phyloP scores from a whole-genome alignment of 2,329 filamentous ascomycete species.

The Rutstroemia sp. region DNA sequence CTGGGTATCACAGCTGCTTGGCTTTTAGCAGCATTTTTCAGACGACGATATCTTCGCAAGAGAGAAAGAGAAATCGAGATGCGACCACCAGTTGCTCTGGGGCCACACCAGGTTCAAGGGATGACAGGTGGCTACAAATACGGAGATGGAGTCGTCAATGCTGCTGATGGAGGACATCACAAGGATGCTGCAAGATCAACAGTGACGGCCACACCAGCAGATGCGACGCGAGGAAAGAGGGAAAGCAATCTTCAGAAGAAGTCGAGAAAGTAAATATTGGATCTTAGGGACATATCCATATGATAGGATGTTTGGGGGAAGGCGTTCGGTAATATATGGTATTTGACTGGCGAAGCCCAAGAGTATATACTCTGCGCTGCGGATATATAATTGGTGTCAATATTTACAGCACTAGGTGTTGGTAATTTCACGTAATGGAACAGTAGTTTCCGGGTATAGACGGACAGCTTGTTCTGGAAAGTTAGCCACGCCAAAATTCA shows the following conservation, averaged over 20 bases:
- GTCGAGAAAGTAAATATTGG: conserved; percentile 7
- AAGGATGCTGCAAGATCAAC: conserved; percentile 13
- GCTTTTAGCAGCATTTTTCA: conserved; percentile 61
- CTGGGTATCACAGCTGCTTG: conserved; percentile 62
- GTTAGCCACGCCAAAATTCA: background rate
- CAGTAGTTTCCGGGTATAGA: background rate
- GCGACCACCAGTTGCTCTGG: conserved; percentile 31
- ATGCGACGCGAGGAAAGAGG: conserved; percentile 11
- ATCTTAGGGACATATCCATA: background rate
- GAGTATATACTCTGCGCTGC: background rate
- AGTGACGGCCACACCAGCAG: conserved; percentile 10
- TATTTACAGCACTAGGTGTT: conserved; percentile 1
- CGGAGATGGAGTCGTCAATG: conserved; percentile 15
- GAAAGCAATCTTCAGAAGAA: conserved; percentile 18
- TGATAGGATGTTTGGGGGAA: background rate
- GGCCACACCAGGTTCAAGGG: conserved; percentile 31
- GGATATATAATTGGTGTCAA: conserved; percentile 2
- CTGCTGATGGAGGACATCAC: conserved; percentile 8
- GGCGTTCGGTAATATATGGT: conserved; percentile 1
- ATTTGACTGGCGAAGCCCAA: background rate
- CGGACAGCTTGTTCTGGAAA: background rate
- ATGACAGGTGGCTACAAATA: conserved; percentile 20
- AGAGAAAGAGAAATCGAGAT: conserved; percentile 45
- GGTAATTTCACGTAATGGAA: background rate
- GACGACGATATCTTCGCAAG: conserved; percentile 65